phyloP scores from a whole-genome alignment of 2,329 filamentous ascomycete genomes.

The Alternaria incomplexa region DNA sequence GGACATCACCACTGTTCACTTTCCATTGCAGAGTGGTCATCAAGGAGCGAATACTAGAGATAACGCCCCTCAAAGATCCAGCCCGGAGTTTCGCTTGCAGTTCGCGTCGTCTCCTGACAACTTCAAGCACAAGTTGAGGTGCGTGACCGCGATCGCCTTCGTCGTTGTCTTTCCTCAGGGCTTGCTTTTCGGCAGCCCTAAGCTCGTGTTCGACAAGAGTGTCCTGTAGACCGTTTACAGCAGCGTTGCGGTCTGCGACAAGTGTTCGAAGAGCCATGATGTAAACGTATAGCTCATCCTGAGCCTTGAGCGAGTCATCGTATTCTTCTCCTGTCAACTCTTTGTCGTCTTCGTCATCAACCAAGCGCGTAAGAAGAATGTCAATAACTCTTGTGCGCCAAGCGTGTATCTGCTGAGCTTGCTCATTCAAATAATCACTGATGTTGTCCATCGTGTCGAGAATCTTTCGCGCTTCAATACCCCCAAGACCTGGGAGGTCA shows the following conservation, averaged over 20 bases:
- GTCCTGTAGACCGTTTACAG: constrained; percentile 79
- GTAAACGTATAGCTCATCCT: constrained; percentile 89
- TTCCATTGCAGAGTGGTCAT: constrained; percentile 66
- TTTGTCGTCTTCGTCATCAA: constrained; percentile 77
- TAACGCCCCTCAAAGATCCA: constrained; percentile 72
- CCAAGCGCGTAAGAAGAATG: constrained; percentile 73
- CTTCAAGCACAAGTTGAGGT: constrained; percentile 66
- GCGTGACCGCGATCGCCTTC: constrained; percentile 66
- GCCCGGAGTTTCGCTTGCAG: constrained; percentile 59
- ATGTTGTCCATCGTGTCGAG: constrained; percentile 71
- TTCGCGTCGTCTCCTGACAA: constrained; percentile 57
- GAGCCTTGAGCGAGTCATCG: constrained; percentile 81
- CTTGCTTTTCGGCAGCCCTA: constrained; percentile 64
- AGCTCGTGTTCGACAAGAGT: constrained; percentile 76
- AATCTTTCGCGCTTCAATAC: constrained; percentile 74
- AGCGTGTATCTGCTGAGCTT: constrained; percentile 72
- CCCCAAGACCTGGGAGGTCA: constrained; percentile 64
- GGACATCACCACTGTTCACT: constrained; percentile 58
- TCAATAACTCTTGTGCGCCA: constrained; percentile 78
- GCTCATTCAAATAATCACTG: constrained; percentile 70
- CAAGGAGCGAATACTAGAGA: constrained; percentile 73
- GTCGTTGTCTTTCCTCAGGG: constrained; percentile 62
- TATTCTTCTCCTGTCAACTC: constrained; percentile 91
- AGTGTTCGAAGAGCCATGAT: constrained; percentile 77
- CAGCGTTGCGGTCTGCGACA: constrained; percentile 78